Conservation (phyloP, 2,329 filamentous ascomycete species). For the Fusarium sp. region DNA sequence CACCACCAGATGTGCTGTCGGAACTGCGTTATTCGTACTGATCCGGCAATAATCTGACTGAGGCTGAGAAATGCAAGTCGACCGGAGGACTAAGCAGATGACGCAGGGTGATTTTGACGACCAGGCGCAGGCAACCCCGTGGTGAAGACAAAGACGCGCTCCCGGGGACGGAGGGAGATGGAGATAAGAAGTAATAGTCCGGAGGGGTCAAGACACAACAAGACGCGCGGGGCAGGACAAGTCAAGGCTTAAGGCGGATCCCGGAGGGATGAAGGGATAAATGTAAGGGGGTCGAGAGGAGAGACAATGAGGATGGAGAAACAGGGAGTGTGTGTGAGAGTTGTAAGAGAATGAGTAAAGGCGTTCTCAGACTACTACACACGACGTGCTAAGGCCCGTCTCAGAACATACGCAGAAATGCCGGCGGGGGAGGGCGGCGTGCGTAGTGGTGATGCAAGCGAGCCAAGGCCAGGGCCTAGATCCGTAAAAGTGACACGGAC, state of each 20-base stretch:
- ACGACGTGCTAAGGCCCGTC: conserved; percentile 38
- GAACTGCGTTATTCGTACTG: conserved; percentile 36
- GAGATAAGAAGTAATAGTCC: conserved; percentile 43
- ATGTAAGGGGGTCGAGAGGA: conserved; percentile 34
- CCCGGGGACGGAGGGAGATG: conserved; percentile 30
- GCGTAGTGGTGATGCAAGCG: conserved; percentile 53
- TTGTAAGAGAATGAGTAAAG: conserved; percentile 45
- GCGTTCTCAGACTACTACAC: conserved; percentile 45
- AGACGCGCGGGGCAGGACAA: conserved; percentile 24
- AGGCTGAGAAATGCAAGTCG: conserved; percentile 50
- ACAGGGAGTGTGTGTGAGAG: conserved; percentile 42
- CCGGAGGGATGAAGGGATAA: conserved; percentile 33
- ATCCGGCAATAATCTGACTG: conserved; percentile 42
- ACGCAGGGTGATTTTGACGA: conserved; percentile 44
- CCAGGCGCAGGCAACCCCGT: conserved; percentile 38
- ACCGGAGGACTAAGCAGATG: conserved; percentile 34
- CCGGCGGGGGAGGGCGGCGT: conserved; percentile 49
- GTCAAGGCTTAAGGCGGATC: conserved; percentile 40
- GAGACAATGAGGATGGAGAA: conserved; percentile 40
- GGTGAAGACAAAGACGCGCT: conserved; percentile 27
- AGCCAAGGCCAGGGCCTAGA: conserved; percentile 52
- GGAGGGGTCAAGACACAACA: conserved; percentile 27
- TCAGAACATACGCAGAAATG: conserved; percentile 48
- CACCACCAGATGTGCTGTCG: conserved; percentile 33
- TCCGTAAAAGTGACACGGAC: conserved; percentile 46